phyloP scores from a whole-genome alignment of 805 yeast genomes.

The Myxozyma mucilagina region DNA sequence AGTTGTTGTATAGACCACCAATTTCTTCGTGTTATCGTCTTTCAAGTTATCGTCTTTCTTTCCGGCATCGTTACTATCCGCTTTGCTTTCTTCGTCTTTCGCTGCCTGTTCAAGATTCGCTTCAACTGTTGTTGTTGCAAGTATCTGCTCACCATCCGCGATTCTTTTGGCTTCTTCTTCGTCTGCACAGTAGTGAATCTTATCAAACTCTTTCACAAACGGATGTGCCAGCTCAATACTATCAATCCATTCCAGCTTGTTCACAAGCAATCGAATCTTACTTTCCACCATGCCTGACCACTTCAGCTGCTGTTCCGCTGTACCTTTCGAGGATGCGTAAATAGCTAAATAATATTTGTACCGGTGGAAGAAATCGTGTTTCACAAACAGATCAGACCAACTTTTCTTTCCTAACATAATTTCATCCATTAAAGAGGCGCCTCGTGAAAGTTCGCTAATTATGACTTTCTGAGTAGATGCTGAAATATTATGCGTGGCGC shows the following conservation, averaged over 20 bases:
- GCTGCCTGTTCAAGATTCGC: slow-evolving; percentile 24
- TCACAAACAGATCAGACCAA: slow-evolving; percentile 76
- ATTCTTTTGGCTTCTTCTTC: slow-evolving; percentile 60
- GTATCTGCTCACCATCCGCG: slow-evolving; percentile 57
- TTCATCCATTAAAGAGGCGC: slow-evolving; percentile 66
- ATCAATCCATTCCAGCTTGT: slow-evolving; percentile 72
- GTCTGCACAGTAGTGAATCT: slow-evolving; percentile 49
- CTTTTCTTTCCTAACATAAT: slow-evolving; percentile 60
- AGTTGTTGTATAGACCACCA: slow-evolving; percentile 62
- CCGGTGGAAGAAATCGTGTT: slow-evolving; percentile 76
- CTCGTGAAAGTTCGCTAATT: slow-evolving; percentile 75
- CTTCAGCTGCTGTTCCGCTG: slow-evolving; percentile 77
- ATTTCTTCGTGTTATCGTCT: slow-evolving; percentile 33
- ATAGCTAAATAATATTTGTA: slow-evolving; percentile 87
- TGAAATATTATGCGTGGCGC: slow-evolving; percentile 96
- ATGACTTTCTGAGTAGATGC: slow-evolving; percentile 84
- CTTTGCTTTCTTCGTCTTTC: slow-evolving; percentile 27
- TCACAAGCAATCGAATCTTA: slow-evolving; percentile 75
- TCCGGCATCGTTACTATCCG: slow-evolving; percentile 33
- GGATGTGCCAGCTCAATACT: slow-evolving; percentile 89
- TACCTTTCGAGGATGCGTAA: slow-evolving; percentile 70
- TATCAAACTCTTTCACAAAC: slow-evolving; percentile 72
- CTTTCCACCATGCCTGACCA: slow-evolving; percentile 96
- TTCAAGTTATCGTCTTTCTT: slow-evolving; percentile 22
- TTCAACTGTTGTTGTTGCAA: slow-evolving; percentile 38